Base-by-base conservation (phyloP, 2,329 filamentous ascomycete genomes). In the Gyromitra esculenta region DNA sequence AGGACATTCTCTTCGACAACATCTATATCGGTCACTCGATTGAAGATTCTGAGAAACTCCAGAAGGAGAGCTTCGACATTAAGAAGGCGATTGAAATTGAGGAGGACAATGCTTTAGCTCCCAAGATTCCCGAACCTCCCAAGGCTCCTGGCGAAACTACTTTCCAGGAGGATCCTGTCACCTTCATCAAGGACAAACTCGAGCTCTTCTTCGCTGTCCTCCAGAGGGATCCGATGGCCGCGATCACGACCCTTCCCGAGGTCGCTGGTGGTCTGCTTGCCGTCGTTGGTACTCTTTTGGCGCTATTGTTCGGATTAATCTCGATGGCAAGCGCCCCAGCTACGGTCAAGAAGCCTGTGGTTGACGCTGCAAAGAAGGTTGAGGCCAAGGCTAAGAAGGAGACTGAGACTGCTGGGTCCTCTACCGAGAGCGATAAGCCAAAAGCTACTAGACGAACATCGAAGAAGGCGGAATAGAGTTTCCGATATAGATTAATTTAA, bases 21-120 rank as follows among this genome's bases (percentile, higher is more conserved):
- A 96, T 99, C 88, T 99, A 98, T 89, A 94, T 99, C 84, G 96
- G 96, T 79, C 96, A 99, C 90, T 98, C 95, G 21, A 84, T 96
- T 81, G 93, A 93, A 83, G 96, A 99, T 81, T 96, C 96, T 78
- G 90, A 92, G 85, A 92, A 94, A 86, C 88, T 99, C 83, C 92
- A 93, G 82, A 88, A 91, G 80, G 93, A 97, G 88, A 93, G 93
- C 71, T 99, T 94, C 85, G 91, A 93, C 83, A 86, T 93, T 86
- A 99, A 99, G 92, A 88, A 90, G 84, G 87, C 90, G 72, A 86
- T 92, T 66, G 96, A 99, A 88, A 88, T 91, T 87, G 89, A 91
- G 62, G 87, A 92, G 81, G 92, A 96, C 84, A 89, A 92, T 81
- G 91, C 91, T 75, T 88, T 88, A 81, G 92, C 91, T 88, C 94